Conservation (phyloP, 2,329 filamentous ascomycete species). For the Colletotrichum limetticola region DNA sequence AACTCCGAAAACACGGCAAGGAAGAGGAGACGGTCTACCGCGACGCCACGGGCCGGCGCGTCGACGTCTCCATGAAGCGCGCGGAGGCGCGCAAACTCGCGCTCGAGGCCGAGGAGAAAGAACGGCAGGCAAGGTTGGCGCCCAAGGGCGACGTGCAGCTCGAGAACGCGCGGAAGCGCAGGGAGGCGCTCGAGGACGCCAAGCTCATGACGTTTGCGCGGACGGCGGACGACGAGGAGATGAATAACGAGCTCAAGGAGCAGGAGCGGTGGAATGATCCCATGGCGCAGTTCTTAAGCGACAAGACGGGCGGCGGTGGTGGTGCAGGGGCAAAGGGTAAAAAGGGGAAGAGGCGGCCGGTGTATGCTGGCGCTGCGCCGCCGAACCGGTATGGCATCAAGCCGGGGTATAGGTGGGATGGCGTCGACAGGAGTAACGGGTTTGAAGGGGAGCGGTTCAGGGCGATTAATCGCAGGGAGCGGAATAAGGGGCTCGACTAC, state of each 20-base stretch:
- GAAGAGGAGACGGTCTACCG: slow-evolving; percentile 91
- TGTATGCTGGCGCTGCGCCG: slow-evolving; percentile 82
- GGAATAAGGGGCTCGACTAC: slow-evolving; percentile 85
- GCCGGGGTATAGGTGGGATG: slow-evolving; percentile 95
- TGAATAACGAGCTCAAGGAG: slow-evolving; percentile 86
- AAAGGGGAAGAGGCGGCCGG: slow-evolving; percentile 60
- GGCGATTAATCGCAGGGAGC: slow-evolving; percentile 80
- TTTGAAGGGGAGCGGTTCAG: slow-evolving; percentile 96
- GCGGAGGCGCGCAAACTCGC: slow-evolving; percentile 80
- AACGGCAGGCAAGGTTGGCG: slow-evolving; percentile 73
- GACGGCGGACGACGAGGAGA: slow-evolving; percentile 82
- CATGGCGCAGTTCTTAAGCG: slow-evolving; percentile 79
- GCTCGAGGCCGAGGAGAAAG: slow-evolving; percentile 76
- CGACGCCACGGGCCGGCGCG: slow-evolving; percentile 92
- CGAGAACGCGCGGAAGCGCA: slow-evolving; percentile 71
- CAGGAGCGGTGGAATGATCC: slow-evolving; percentile 92
- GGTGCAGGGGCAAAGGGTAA: slow-evolving; percentile 40
- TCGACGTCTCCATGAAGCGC: slow-evolving; percentile 91
- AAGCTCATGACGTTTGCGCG: slow-evolving; percentile 84
- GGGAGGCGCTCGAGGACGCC: slow-evolving; percentile 80
- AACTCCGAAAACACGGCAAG: slow-evolving; percentile 53
- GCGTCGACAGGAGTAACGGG: slow-evolving; percentile 91
- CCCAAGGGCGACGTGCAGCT: slow-evolving; percentile 89
- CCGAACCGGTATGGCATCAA: slow-evolving; percentile 95
- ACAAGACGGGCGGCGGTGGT: slow-evolving; percentile 51